phyloP scores from a whole-genome alignment of 2,329 filamentous ascomycete genomes.

The Gyromitra esculenta region DNA sequence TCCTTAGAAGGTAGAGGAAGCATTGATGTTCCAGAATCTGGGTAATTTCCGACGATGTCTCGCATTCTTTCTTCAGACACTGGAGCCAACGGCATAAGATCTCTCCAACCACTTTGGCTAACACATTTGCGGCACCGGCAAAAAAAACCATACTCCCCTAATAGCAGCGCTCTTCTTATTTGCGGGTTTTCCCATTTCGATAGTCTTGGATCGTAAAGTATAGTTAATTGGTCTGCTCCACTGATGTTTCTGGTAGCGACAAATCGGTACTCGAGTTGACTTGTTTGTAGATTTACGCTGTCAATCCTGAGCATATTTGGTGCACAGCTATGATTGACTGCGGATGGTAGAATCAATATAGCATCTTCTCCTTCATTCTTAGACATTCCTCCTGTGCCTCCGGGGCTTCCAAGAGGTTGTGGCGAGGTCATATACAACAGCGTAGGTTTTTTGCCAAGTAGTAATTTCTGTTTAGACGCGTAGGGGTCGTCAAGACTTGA shows the following conservation, averaged over 20 bases:
- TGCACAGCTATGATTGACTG: slow-evolving; percentile 40
- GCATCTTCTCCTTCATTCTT: background rate
- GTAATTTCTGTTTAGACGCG: background rate
- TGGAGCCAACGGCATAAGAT: slow-evolving; percentile 9
- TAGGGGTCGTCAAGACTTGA: slow-evolving; percentile 6
- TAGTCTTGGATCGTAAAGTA: slow-evolving; percentile 12
- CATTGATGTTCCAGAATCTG: background rate
- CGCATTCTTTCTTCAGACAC: slow-evolving; percentile 3
- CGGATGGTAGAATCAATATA: slow-evolving; percentile 30
- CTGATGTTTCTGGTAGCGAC: slow-evolving; percentile 29
- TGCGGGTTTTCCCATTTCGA: slow-evolving; percentile 23
- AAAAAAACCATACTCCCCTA: slow-evolving; percentile 26
- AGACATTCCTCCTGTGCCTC: background rate
- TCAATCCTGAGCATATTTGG: slow-evolving; percentile 46
- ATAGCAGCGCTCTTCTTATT: slow-evolving; percentile 29
- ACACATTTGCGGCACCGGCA: slow-evolving; percentile 35
- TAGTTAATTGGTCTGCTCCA: slow-evolving; percentile 34
- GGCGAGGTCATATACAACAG: background rate
- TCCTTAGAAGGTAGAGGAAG: background rate
- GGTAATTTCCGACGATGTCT: background rate
- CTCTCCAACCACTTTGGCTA: slow-evolving; percentile 20
- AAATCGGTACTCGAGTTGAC: slow-evolving; percentile 35
- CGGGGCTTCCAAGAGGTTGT: background rate
- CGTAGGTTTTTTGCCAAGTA: slow-evolving; percentile 16
- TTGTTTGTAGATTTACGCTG: slow-evolving; percentile 20